phyloP scores from a whole-genome alignment of 2,329 filamentous ascomycete genomes.

The Alternaria viburni region DNA sequence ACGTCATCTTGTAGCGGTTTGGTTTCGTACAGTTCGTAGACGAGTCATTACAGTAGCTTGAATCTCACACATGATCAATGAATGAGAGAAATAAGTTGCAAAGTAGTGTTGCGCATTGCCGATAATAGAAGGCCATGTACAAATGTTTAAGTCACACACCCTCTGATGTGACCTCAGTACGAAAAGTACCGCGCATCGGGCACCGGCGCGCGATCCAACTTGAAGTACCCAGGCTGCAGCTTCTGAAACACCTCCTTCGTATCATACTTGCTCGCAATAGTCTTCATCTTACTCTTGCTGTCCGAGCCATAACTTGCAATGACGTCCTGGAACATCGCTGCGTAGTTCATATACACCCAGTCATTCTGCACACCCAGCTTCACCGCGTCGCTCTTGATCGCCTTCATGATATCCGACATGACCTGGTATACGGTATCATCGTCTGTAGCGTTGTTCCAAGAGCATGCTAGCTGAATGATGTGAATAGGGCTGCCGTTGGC shows the following conservation, averaged over 20 bases:
- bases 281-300: slow-evolving; percentile 37
- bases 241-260: slow-evolving; percentile 50
- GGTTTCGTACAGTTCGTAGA: too few relatives aligned
- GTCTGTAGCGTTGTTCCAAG: slow-evolving; percentile 22
- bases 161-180: not conserved
- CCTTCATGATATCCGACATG: slow-evolving; percentile 12
- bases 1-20: too few relatives aligned
- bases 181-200: slow-evolving; percentile 4
- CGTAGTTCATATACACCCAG: slow-evolving; percentile 59
- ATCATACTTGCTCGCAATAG: slow-evolving; percentile 50
- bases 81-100: too few relatives aligned
- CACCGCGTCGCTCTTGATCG: slow-evolving; percentile 13
- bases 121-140: too few relatives aligned
- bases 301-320: slow-evolving; percentile 50
- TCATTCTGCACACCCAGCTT: slow-evolving; percentile 15
- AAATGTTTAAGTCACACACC: too few relatives aligned
- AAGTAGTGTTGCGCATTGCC: too few relatives aligned
- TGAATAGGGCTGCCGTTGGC: slow-evolving; percentile 20
- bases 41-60: too few relatives aligned
- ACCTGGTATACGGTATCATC: slow-evolving; percentile 20
- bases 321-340: slow-evolving; percentile 52
- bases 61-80: too few relatives aligned
- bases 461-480: slow-evolving; percentile 24
- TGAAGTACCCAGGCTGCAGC: slow-evolving; percentile 54
- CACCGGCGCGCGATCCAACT: slow-evolving; percentile 36